A percentile compares a stretch with the other conserved stretches of the same genome.
Evolutionary conservation across 2,329 filamentous ascomycete genomes (phyloP).

Genomic region (Colletotrichum chlorophyti): DNA sequence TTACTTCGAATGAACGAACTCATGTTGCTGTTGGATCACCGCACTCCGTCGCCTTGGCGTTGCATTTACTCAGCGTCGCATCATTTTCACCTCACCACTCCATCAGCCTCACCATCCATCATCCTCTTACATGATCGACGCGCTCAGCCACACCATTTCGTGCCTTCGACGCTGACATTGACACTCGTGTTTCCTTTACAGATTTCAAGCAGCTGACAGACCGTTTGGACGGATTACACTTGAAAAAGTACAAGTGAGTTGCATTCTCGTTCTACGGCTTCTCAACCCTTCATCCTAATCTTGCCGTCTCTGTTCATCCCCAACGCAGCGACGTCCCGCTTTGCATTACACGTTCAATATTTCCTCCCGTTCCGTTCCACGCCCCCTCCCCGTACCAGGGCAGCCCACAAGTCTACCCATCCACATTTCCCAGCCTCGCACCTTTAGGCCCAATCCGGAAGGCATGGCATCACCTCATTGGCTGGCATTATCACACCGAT

Average conservation of each 20-base stretch:
- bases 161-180: background rate
- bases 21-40: background rate
- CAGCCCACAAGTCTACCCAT: too few species aligned
- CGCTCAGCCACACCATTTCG: conserved; percentile 11
- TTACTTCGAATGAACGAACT: conserved; percentile 1
- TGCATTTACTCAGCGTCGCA: background rate
- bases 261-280: background rate
- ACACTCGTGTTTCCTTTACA: too few species aligned
- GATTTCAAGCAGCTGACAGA: background rate
- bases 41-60: conserved; percentile 5
- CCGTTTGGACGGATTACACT: background rate
- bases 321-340: conserved; percentile 9
- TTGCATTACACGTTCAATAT: conserved; percentile 15
- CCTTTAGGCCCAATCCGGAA: conserved; percentile 15
- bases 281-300: too few species aligned
- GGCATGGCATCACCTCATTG: conserved; percentile 1
- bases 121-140: conserved; percentile 10
- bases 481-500: conserved; percentile 4
- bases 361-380: conserved; percentile 8
- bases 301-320: background rate
- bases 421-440: conserved; percentile 26
- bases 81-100: conserved; percentile 9
- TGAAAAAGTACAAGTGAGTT: too few species aligned
- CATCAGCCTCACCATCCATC: conserved; percentile 24
- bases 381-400: conserved; percentile 3